phyloP scores from a whole-genome alignment of 129 eudicot genomes.

The Ambrosia artemisiifolia region DNA sequence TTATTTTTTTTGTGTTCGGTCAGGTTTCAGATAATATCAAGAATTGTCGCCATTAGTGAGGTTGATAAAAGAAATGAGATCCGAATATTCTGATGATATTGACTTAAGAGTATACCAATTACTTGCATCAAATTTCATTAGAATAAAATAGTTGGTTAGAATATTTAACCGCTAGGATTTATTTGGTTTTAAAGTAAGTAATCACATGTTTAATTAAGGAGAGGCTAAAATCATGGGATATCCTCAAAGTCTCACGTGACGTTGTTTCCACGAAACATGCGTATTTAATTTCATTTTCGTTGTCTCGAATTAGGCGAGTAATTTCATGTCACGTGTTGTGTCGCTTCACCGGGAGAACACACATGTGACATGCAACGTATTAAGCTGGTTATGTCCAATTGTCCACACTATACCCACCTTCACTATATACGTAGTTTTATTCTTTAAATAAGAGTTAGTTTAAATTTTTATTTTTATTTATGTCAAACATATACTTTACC shows the following conservation, averaged over 20 bases:
- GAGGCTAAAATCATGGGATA: conserved; percentile 33
- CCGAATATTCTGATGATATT: no score
- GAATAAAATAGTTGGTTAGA: no score
- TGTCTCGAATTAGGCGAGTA: conserved; percentile 38
- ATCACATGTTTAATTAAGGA: neutral
- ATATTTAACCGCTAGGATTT: neutral
- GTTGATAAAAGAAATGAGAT: no score
- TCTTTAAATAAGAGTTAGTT: no score
- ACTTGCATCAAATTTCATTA: no score
- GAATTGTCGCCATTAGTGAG: no score
- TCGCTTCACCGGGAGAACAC: conserved; percentile 22
- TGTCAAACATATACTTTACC: no score
- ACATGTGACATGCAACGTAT: conserved; percentile 28
- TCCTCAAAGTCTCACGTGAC: conserved; percentile 39
- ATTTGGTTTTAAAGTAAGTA: neutral
- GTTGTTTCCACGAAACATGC: conserved; percentile 38
- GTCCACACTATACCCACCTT: neutral
- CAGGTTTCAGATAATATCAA: no score
- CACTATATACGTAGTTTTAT: neutral
- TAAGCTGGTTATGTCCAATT: conserved; percentile 9
- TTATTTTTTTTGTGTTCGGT: no score
- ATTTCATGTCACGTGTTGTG: conserved; percentile 37
- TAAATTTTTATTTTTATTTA: no score
- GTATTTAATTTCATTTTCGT: conserved; percentile 26
- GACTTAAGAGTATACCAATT: no score